Evolutionary conservation across 768 basidiomycete species (phyloP).

Genomic region (Russula griseocarnosa): DNA sequence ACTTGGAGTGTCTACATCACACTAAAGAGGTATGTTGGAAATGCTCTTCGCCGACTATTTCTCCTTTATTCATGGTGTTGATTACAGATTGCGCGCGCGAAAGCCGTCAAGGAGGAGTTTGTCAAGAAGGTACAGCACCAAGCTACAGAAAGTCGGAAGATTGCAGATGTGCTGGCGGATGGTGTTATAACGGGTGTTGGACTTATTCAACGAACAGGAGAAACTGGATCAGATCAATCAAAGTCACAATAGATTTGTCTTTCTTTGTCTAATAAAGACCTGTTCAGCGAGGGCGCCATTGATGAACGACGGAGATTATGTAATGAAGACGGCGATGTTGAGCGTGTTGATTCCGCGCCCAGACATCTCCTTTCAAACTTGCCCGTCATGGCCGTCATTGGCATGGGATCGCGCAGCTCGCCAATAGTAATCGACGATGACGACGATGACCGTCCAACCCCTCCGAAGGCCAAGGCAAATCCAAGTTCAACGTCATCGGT

Average conservation of each 20-base stretch:
- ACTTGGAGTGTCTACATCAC: slow-evolving; percentile 87
- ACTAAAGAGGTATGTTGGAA: slow-evolving; percentile 73
- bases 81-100: slow-evolving; percentile 57
- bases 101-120: slow-evolving; percentile 67
- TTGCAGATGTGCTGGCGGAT: slow-evolving; percentile 65
- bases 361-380: not conserved
- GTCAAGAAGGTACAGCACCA: slow-evolving; percentile 60
- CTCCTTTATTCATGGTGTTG: not conserved
- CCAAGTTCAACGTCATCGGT: not conserved
- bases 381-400: slow-evolving; percentile 15
- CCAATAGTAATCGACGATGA: slow-evolving; percentile 29
- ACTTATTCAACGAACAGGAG: slow-evolving; percentile 54
- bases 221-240: slow-evolving; percentile 7
- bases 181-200: slow-evolving; percentile 75
- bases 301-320: slow-evolving; percentile 3
- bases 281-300: no score
- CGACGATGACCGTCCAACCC: slow-evolving; percentile 6
- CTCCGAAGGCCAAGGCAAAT: not conserved
- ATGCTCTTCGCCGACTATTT: not conserved
- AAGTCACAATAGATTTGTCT: slow-evolving; percentile 14
- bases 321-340: not conserved
- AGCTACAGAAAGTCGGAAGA: slow-evolving; percentile 65
- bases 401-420: slow-evolving; percentile 23
- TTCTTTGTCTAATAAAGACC: no score
- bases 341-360: no score